phyloP scores from a whole-genome alignment of 768 basidiomycete genomes.

The Lactarius quietus region DNA sequence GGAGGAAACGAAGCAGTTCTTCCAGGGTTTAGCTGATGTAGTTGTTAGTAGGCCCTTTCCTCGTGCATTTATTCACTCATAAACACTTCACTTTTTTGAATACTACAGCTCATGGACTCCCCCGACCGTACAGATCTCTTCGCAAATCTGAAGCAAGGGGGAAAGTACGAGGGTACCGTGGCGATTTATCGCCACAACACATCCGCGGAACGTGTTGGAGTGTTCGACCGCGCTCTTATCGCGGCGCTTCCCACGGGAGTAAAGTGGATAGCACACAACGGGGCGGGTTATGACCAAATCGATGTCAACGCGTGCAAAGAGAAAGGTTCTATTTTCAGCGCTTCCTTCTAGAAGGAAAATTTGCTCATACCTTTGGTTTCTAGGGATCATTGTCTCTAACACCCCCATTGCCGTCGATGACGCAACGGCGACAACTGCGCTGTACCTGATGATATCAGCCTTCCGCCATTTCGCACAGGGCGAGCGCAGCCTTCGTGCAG shows the following conservation, averaged over 20 bases:
- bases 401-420: slow-evolving; percentile 90
- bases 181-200: slow-evolving; percentile 79
- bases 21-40: slow-evolving; percentile 67
- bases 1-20: slow-evolving; percentile 61
- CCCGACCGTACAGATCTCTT: slow-evolving; percentile 66
- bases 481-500: slow-evolving; percentile 52
- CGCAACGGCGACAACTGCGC: slow-evolving; percentile 83
- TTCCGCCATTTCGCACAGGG: slow-evolving; percentile 67
- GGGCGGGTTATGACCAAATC: slow-evolving; percentile 89
- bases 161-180: slow-evolving; percentile 68
- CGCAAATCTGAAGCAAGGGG: slow-evolving; percentile 54
- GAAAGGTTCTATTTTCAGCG: slow-evolving; percentile 44
- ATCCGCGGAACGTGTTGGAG: slow-evolving; percentile 61
- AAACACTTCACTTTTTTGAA: neutral
- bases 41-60: slow-evolving; percentile 50
- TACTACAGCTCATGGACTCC: slow-evolving; percentile 50
- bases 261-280: slow-evolving; percentile 89
- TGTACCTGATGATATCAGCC: slow-evolving; percentile 78
- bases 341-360: neutral
- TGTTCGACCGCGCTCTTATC: slow-evolving; percentile 79
- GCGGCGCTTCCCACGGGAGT: slow-evolving; percentile 59
- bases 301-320: slow-evolving; percentile 71
- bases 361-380: neutral
- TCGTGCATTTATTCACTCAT: neutral
- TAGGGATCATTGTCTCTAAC: slow-evolving; percentile 79